Conservation (phyloP, 306 rosid genomes). For the Lablab purpureus region DNA sequence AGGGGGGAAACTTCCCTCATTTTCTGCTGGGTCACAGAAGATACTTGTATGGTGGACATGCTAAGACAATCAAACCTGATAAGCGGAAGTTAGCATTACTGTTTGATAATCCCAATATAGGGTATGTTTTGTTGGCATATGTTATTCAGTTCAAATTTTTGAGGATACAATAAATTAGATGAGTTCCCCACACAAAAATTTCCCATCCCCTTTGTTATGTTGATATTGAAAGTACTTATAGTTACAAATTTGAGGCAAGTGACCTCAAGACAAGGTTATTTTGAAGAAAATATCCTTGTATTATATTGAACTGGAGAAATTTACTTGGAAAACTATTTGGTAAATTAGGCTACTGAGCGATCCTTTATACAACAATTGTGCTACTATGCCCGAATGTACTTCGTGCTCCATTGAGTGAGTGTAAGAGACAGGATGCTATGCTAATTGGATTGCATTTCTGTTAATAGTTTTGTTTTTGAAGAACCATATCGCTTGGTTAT, state of each 20-base stretch:
- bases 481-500: constrained; percentile 13
- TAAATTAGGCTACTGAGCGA: not conserved
- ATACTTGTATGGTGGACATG: constrained; percentile 93
- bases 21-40: constrained; percentile 94
- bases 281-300: constrained; percentile 24
- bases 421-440: not conserved
- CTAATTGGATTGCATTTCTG: constrained; percentile 18
- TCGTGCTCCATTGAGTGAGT: constrained; percentile 5
- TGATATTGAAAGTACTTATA: constrained; percentile 14
- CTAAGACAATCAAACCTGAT: constrained; percentile 95
- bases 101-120: constrained; percentile 87
- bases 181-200: not conserved
- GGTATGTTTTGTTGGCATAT: constrained; percentile 58
- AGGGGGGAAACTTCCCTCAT: constrained; percentile 99
- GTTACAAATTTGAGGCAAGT: constrained; percentile 18
- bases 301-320: constrained; percentile 22
- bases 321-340: not conserved
- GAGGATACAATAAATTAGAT: constrained; percentile 9
- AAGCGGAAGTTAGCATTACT: constrained; percentile 89
- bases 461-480: not conserved
- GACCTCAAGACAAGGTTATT: constrained; percentile 4
- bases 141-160: constrained; percentile 29
- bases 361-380: constrained; percentile 19
- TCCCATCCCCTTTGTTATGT: not conserved
- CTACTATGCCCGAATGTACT: constrained; percentile 3